Conservation (phyloP, 2,329 filamentous ascomycete species). For the Cytospora paraplurivora region DNA sequence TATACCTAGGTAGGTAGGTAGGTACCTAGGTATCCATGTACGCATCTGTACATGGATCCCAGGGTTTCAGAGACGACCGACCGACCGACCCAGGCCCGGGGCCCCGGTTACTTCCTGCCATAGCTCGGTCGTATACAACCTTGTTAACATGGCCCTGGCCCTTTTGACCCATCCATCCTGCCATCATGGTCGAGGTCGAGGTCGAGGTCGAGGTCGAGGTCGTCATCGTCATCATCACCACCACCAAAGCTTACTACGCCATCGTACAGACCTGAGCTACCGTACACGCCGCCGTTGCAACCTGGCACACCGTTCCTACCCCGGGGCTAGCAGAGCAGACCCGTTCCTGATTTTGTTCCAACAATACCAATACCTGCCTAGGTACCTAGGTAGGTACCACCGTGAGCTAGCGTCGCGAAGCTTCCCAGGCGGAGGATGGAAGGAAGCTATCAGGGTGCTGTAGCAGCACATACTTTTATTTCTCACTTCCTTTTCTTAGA, state of each 20-base stretch:
- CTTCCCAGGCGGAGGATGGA: constrained; percentile 1
- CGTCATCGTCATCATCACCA: not conserved
- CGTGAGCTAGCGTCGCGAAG: constrained; percentile 3
- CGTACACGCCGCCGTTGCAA: too few relatives aligned
- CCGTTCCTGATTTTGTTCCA: not conserved
- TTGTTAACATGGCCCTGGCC: not conserved
- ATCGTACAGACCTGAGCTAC: too few relatives aligned
- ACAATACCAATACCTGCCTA: not conserved
- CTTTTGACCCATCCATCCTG: not conserved
- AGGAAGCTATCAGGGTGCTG: not conserved
- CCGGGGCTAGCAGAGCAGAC: not conserved
- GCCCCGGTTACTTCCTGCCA: not conserved
- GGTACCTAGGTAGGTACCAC: constrained; percentile 6
- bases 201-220: not conserved
- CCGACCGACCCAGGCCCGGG: not conserved
- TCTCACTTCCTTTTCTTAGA: not conserved
- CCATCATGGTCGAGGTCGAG: not conserved
- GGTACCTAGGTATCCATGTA: too few relatives aligned
- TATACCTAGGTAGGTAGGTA: too few relatives aligned
- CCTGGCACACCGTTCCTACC: constrained; percentile 12
- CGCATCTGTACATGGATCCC: too few relatives aligned
- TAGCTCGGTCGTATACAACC: not conserved
- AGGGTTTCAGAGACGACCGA: too few relatives aligned
- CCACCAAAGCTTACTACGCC: too few relatives aligned
- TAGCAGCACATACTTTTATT: not conserved